Evolutionary conservation across 2,329 filamentous ascomycete genomes (phyloP).

Genomic region (Neurospora sp.): DNA sequence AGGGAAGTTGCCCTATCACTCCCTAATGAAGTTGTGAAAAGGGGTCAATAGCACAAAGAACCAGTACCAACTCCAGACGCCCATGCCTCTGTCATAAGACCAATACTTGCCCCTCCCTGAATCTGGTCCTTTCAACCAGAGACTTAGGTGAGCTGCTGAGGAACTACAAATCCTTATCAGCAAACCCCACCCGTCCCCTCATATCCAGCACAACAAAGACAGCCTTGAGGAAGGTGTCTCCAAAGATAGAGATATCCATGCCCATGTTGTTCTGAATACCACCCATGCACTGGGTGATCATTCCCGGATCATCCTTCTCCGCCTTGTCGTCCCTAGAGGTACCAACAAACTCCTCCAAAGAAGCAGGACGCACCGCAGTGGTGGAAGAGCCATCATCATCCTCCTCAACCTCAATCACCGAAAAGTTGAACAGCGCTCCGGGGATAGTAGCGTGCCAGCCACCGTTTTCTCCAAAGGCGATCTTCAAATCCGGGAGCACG

Average conservation of each 20-base stretch:
- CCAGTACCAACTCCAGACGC: background rate
- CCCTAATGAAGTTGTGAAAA: background rate
- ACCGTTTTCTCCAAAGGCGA: slow-evolving; percentile 31
- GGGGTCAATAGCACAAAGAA: background rate
- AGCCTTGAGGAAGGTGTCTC: slow-evolving; percentile 71
- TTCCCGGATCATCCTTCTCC: background rate
- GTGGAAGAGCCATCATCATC: background rate
- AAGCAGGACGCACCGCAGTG: background rate
- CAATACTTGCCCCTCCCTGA: background rate
- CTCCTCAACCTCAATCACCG: slow-evolving; percentile 38
- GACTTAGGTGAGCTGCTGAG: background rate
- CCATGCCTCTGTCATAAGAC: background rate
- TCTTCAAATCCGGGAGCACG: slow-evolving; percentile 39
- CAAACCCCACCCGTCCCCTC: slow-evolving; percentile 35
- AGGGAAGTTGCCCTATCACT: no score
- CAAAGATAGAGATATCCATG: slow-evolving; percentile 54
- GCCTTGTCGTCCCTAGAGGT: background rate
- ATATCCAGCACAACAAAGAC: slow-evolving; percentile 65
- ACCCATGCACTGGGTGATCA: slow-evolving; percentile 53
- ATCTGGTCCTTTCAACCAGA: background rate
- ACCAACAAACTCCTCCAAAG: background rate
- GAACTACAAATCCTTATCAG: slow-evolving; percentile 29
- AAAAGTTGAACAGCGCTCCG: slow-evolving; percentile 36
- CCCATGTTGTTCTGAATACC: slow-evolving; percentile 55
- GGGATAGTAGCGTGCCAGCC: slow-evolving; percentile 39